Evolutionary conservation across 257 asterid genomes (phyloP), one percentile per base, ranked within the genome.

Genomic region (Solanum sejunctum): DNA sequence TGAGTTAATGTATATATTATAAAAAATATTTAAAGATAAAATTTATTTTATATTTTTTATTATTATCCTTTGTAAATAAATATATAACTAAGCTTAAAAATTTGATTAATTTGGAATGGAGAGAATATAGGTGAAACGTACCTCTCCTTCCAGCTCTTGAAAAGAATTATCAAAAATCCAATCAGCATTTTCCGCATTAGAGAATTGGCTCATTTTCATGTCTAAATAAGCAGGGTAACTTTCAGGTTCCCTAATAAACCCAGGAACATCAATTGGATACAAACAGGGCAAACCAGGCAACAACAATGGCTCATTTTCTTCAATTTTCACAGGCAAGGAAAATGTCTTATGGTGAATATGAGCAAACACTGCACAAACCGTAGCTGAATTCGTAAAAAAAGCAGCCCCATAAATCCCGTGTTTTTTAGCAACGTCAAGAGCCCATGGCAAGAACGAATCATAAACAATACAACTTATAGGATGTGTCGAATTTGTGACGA

Each of bases 401-500:
- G 98, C 80, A 10, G 95, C 98, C n/a, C 92, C 97, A 1, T 82
- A 57, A 11, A 90, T 49, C 32, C 92, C 92, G 26, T 90, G 89
- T 1, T 66, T 47, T 84, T 81, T 87, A 23, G 98, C 95, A 0
- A 94, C 95, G 66, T 94, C 94, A 60, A 94, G 93, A 15, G 92
- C 97, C 98, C 98, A 94, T 10, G 97, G 97, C 11, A 94, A 84
- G 83, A 94, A 91, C 0, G 95, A 81, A 89, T 93, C 97, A 26
- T 94, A 92, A 47, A 93, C 81, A 0, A 93, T 80, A 86, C 95
- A 93, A 2, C 77, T 88, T 2, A 92, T 84, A 0, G 95, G 97
- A 12, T 12, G 81, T 26, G 51, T 23, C 8, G 90, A 47, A 64
- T 67, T 87, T 7, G 21, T 11, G 4, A 93, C 12, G 85, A 93